These are phyloP conservation scores for Rhodamnia argentea DNA, from an alignment of 345 rosid genomes.

Conservation along the genomic window DNA sequence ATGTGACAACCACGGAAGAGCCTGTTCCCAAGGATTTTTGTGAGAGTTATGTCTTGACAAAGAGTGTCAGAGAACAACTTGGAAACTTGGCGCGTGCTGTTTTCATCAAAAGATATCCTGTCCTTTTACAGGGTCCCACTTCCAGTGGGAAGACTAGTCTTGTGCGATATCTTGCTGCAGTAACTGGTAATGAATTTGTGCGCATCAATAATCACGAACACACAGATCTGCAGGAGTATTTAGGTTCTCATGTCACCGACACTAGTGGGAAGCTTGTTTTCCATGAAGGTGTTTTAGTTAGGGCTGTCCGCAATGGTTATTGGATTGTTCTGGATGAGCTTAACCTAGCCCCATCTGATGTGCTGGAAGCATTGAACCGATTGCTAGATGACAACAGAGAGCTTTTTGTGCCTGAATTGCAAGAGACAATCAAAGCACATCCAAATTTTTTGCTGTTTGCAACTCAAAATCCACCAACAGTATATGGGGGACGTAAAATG, in stretches of 20 bases:
- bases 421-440: constrained; percentile 72
- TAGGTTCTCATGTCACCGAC: constrained; percentile 83
- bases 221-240: constrained; percentile 86
- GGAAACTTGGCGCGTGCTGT: constrained; percentile 75
- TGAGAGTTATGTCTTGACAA: constrained; percentile 57
- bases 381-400: constrained; percentile 95
- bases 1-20: constrained; percentile 25
- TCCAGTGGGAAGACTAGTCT: constrained; percentile 99
- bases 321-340: constrained; percentile 97
- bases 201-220: constrained; percentile 96
- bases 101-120: constrained; percentile 73
- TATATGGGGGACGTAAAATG: constrained; percentile 94
- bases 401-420: constrained; percentile 80
- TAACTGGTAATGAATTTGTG: constrained; percentile 81
- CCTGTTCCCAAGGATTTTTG: constrained; percentile 15
- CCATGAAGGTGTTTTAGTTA: constrained; percentile 90
- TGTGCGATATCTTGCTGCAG: constrained; percentile 85
- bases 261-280: constrained; percentile 77
- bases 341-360: constrained; percentile 96
- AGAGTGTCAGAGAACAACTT: constrained; percentile 67
- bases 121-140: constrained; percentile 93
- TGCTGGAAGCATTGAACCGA: constrained; percentile 84
- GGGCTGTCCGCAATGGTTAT: constrained; percentile 81
- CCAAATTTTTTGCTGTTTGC: constrained; percentile 96
- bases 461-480: constrained; percentile 91